Conservation (phyloP, 129 eudicot species). For the Lactuca sativa region DNA sequence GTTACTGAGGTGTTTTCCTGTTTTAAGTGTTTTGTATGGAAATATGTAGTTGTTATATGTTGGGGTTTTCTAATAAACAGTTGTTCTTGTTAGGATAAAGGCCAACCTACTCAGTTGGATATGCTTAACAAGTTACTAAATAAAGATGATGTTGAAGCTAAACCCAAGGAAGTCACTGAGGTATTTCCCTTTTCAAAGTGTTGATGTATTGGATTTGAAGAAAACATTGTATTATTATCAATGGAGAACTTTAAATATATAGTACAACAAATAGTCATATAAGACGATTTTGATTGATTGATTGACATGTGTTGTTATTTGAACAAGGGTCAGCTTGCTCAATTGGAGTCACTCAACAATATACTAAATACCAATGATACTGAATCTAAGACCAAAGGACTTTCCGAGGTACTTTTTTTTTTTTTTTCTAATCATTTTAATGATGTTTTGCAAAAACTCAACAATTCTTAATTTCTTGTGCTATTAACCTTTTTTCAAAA, state of each 20-base stretch:
- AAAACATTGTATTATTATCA: neutral
- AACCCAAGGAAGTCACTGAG: constrained; percentile 37
- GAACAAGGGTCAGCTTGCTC: constrained; percentile 13
- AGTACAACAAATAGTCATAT: neutral
- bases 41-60: neutral
- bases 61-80: constrained; percentile 1
- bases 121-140: constrained; percentile 45
- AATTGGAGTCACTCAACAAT: constrained; percentile 16
- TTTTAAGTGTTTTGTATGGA: neutral
- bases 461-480: neutral
- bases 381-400: constrained; percentile 12
- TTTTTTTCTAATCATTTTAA: neutral
- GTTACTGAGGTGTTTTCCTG: constrained; percentile 40
- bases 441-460: neutral
- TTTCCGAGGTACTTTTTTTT: constrained; percentile 17
- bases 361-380: constrained; percentile 14
- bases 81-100: constrained; percentile 48
- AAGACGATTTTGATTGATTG: neutral
- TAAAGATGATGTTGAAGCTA: constrained; percentile 34
- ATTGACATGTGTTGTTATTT: constrained; percentile 16
- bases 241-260: too few relatives aligned
- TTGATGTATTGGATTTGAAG: neutral
- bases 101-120: constrained; percentile 37
- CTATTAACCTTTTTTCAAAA: constrained; percentile 12
- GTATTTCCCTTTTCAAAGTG: constrained; percentile 33